Evolutionary conservation across 2,329 filamentous ascomycete species (phyloP), one percentile per base, ranked within the genome.

Genomic region (Penicillium brasilianum): DNA sequence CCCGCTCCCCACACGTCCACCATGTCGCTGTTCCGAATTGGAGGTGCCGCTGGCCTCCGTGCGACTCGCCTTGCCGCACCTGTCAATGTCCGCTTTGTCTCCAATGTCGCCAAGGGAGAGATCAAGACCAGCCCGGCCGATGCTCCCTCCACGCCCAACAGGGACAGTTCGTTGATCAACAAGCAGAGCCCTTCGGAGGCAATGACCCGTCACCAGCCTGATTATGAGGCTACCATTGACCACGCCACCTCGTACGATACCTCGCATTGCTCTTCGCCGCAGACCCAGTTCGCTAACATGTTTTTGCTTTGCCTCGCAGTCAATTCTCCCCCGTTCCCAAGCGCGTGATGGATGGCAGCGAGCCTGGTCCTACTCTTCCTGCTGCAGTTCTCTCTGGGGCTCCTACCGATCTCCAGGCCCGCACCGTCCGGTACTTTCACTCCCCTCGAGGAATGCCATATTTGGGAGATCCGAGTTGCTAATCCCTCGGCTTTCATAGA

Each of bases 321-420:
- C 88, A 88, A 74, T 99, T 92, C 80, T 97, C 94, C 1, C 95
- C 94, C 20, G 88, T 97, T 22, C 94, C 95, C 60, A 93, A 91
- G 82, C 86, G 88, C 67, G 85, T 97, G 62, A 92, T 97, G 86
- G 90, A 97, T 74, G 95, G 93, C 72, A 96, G 90, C 75, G 94
- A 98, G 80, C 87, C 90, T 46, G 86, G 84, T 41, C 86, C 90
- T 4, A 82, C 87, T 61, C 84, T 95, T 44, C 87, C 93, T 55
- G 95, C 94, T 28, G 92, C 93, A 62, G 86, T 95, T 30, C 84
- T 97, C 34, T 98, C 95, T 3, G 95, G 94, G 54, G 95, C 95
- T 50, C 96, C 95, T 32, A 87, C 93, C 59, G 96, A 99, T 76
- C 87, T 99, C 18, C 93, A 99, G 82, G 93, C 91, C 65, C 88